Evolutionary conservation across 2,329 filamentous ascomycete species (phyloP).

Genomic region (Xylaria sp.): DNA sequence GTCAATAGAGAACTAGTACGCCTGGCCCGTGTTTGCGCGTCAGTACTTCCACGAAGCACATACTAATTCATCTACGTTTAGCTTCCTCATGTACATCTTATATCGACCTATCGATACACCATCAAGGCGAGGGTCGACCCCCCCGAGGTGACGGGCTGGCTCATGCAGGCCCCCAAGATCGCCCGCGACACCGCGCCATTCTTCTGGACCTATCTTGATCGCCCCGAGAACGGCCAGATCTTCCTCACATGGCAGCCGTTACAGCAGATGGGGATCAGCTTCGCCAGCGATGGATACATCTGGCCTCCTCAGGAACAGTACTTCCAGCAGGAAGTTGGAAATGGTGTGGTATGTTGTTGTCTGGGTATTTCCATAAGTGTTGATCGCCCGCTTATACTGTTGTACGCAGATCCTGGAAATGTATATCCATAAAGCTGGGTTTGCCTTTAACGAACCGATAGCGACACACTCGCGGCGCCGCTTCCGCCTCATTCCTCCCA

Average conservation of each 20-base stretch:
- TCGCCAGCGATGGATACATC: constrained; percentile 88
- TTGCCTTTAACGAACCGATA: constrained; percentile 72
- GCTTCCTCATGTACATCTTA: constrained; percentile 87
- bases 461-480: constrained; percentile 80
- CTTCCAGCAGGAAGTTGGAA: constrained; percentile 72
- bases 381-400: constrained; percentile 21
- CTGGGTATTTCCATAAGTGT: constrained; percentile 2
- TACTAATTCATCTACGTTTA: constrained; percentile 15
- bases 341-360: constrained; percentile 53
- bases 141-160: constrained; percentile 79
- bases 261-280: constrained; percentile 69
- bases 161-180: constrained; percentile 81
- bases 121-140: constrained; percentile 70
- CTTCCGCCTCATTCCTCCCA: constrained; percentile 79
- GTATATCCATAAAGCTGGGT: constrained; percentile 80
- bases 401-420: constrained; percentile 79
- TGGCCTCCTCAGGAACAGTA: constrained; percentile 83
- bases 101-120: constrained; percentile 83
- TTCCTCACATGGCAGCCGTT: constrained; percentile 88
- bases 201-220: constrained; percentile 89
- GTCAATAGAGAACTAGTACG: constrained; percentile 47
- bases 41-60: constrained; percentile 39
- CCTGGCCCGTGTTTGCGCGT: constrained; percentile 5
- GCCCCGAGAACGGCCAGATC: constrained; percentile 78
- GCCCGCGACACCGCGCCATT: constrained; percentile 84